Evolutionary conservation across 202 grass and related monocot species (phyloP), one percentile per base, ranked within the genome.

Genomic region (Sporobolus alterniflorus): DNA sequence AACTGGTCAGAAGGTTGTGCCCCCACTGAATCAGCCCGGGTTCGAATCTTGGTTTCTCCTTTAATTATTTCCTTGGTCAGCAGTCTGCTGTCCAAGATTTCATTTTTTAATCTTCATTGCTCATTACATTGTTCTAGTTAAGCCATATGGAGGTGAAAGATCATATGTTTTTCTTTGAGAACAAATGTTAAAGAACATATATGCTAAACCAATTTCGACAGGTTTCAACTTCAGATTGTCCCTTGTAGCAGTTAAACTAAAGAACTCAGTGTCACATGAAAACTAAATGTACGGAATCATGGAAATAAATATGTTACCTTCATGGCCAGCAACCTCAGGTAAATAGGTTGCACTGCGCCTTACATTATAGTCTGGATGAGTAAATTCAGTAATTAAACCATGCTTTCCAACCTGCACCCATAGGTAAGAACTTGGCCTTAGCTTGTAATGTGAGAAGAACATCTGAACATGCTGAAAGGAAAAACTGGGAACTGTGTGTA

Each of bases 301-400:
- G 21, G 11, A 15, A 14, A 11, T 24, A 64, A 62, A 79, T 13
- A 47, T 31, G 55, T 81, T 61, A 99, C 97, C 93, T 99, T 99
- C 93, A 88, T 99, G 89, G n/a, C 93, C 90, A 66, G 97, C 93
- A 84, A 99, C 91, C 84, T 99, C 97, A 86, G 97, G 97, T 70
- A 99, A 91, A 85, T 99, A 99, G 18, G 97, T 99, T 51, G 89
- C 97, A 73, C 88, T 99, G 21, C 78, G 78, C 56, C 91, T 91
- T 39, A 82, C 89, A 73, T 84, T 94, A 56, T 89, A 94, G 76
- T 90, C 83, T 86, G 91, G 89, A 85, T 96, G 93, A 1, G 88
- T 94, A 74, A 99, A 99, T 85, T 99, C 97, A 85, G 96, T 99
- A 78, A 96, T 94, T 73, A 99, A 90, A 14, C 97, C 97, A 91